Conservation (phyloP, 2,329 filamentous ascomycete genomes). For the Sphaerostilbella broomeana region DNA sequence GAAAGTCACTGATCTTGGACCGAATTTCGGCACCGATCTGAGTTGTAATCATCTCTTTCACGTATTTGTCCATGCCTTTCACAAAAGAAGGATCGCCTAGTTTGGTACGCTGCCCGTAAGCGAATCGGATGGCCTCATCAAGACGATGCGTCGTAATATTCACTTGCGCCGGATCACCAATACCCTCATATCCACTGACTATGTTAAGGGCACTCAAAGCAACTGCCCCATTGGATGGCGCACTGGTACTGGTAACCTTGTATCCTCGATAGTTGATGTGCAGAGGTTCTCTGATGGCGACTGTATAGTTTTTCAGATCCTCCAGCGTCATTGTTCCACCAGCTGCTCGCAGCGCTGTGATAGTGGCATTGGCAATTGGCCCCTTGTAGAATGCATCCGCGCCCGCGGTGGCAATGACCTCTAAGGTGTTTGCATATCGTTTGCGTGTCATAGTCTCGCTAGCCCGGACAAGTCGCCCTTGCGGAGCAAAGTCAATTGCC, state of each 20-base stretch:
- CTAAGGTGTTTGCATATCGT: conserved; percentile 67
- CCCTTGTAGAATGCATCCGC: conserved; percentile 65
- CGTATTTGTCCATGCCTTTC: conserved; percentile 50
- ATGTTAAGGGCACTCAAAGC: conserved; percentile 69
- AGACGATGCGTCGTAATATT: conserved; percentile 67
- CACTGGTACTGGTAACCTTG: conserved; percentile 59
- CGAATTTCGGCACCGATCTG: conserved; percentile 48
- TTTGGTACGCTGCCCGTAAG: conserved; percentile 65
- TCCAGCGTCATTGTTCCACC: conserved; percentile 72
- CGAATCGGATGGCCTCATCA: conserved; percentile 79
- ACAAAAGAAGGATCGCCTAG: conserved; percentile 75
- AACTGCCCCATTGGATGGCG: conserved; percentile 68
- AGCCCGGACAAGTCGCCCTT: conserved; percentile 56
- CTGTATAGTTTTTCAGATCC: conserved; percentile 66
- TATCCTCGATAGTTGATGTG: conserved; percentile 62
- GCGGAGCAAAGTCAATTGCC: conserved; percentile 79
- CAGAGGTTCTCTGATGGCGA: conserved; percentile 55
- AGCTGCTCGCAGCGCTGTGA: conserved; percentile 53
- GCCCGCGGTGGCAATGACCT: conserved; percentile 60
- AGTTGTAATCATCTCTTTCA: conserved; percentile 59
- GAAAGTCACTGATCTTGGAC: conserved; percentile 36
- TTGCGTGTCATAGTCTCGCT: conserved; percentile 71
- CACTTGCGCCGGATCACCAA: conserved; percentile 48
- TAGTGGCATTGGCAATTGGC: conserved; percentile 61
- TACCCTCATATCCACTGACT: conserved; percentile 60